Base-by-base conservation (phyloP, 768 basidiomycete genomes). In the Calocybe cyanea region DNA sequence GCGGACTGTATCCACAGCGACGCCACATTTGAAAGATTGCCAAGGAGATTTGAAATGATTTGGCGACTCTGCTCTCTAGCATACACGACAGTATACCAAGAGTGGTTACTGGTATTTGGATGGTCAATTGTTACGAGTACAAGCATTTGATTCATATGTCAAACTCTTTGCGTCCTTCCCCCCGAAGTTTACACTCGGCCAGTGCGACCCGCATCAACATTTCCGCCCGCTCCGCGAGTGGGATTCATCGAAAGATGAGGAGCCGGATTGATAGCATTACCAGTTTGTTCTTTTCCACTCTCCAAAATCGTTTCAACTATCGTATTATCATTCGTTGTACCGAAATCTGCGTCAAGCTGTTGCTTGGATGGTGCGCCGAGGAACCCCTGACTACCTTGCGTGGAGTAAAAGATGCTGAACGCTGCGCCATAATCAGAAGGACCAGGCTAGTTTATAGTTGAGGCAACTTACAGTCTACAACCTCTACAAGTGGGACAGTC, bases 331-430 rank as follows among this genome's bases (percentile, higher is more conserved):
- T 81, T 83, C 54, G 69, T 62, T 2, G 83, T 77, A 14, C 72
- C 80, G 53, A 94, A 93, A 28, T 68, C 68, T 45, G 65, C 84
- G 34, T 91, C 87, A 45, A 94, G 80, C 57, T 90, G 83, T 60
- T 93, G 92, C 39, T 85, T 81, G n/a, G 89, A 92, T 9, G 87
- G 73, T 42, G 73, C 71, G 20, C 81, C 78, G 30, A 90, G 75
- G 43, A 81, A 62, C n/a, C 90, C 92, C 64, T 92, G 89, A 4
- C 75, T 63, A 10, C 90, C 91, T 62, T 90, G 87, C 18, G 64
- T 63, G 15, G 88, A 84, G 60, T 76, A 69, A 63, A 84, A 85
- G 46, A 93, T 69, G 28, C 73, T 57, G 70, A 86, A 92, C 2
- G 87, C 88, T 89, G 25, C 15, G 14, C 5, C 5, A 28, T 31